A percentile compares a stretch with the other conserved stretches of the same genome.
Conservation (phyloP, 2,329 filamentous ascomycete species). For the Sporothrix dimorphospora region DNA sequence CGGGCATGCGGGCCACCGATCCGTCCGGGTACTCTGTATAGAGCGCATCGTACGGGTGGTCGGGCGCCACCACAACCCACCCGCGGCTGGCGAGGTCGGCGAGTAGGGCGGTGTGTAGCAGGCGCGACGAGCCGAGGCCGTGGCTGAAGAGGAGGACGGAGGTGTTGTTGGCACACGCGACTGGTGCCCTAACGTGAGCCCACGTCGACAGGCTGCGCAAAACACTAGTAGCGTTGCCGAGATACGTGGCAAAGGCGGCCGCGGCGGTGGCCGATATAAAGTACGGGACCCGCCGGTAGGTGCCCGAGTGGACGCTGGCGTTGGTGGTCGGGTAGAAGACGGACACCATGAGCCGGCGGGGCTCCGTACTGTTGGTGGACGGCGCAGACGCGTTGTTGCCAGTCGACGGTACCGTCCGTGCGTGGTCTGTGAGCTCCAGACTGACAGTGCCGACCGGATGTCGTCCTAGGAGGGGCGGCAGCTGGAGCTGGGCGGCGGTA, state of each 20-base stretch:
- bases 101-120: background rate
- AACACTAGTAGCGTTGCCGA: background rate
- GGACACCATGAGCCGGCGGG: background rate
- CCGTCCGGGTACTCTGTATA: conserved; percentile 12
- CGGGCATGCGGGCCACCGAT: background rate
- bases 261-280: background rate
- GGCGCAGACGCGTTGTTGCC: background rate
- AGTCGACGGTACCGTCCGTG: background rate
- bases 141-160: background rate
- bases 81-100: background rate
- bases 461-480: background rate
- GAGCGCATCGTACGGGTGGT: background rate
- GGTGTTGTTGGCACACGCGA: background rate
- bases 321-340: background rate
- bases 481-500: background rate
- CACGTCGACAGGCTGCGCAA: background rate
- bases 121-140: background rate
- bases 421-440: background rate
- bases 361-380: background rate
- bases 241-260: background rate
- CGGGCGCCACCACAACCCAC: background rate
- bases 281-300: background rate
- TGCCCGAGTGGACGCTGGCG: background rate
- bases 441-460: background rate
- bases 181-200: background rate